These are phyloP conservation scores for Penicillium decumbens DNA, from an alignment of 2,329 filamentous ascomycete species.

Conservation along the genomic window DNA sequence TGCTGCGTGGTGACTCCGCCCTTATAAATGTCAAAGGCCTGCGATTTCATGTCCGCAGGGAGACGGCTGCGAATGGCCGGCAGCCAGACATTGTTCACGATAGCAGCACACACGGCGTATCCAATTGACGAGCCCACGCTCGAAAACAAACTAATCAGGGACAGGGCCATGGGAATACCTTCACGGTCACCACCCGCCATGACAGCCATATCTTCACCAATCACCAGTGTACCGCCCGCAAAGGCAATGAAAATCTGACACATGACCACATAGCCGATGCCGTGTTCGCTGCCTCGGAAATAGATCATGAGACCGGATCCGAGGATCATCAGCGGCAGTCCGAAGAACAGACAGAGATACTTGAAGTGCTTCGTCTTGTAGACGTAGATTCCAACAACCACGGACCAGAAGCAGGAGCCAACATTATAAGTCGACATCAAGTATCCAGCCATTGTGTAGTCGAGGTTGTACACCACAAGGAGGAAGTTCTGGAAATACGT, in stretches of 20 bases:
- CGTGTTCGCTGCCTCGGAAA: constrained; percentile 49
- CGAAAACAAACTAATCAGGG: not conserved
- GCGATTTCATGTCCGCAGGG: not conserved
- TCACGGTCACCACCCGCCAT: not conserved
- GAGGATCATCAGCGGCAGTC: not conserved
- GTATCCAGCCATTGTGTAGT: constrained; percentile 43
- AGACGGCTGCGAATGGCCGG: not conserved
- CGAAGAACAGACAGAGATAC: not conserved
- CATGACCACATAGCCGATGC: constrained; percentile 51
- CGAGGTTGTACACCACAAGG: constrained; percentile 49
- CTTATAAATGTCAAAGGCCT: not conserved
- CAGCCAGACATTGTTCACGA: not conserved
- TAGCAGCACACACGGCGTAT: not conserved
- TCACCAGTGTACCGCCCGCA: not conserved
- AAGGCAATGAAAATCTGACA: constrained; percentile 55
- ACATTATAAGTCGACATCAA: constrained; percentile 52
- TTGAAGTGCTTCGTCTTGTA: not conserved
- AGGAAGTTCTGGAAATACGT: not conserved
- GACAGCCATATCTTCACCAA: not conserved
- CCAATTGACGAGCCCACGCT: not conserved
- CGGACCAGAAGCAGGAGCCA: constrained; percentile 50
- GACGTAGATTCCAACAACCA: constrained; percentile 20
- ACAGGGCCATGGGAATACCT: not conserved
- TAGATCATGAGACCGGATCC: constrained; percentile 52
- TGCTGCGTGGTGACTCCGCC: not conserved